Percentiles rank a stretch among this genome's conserved stretches.
Conservation (phyloP, 805 yeast species). For the Yarrowia bubula region DNA sequence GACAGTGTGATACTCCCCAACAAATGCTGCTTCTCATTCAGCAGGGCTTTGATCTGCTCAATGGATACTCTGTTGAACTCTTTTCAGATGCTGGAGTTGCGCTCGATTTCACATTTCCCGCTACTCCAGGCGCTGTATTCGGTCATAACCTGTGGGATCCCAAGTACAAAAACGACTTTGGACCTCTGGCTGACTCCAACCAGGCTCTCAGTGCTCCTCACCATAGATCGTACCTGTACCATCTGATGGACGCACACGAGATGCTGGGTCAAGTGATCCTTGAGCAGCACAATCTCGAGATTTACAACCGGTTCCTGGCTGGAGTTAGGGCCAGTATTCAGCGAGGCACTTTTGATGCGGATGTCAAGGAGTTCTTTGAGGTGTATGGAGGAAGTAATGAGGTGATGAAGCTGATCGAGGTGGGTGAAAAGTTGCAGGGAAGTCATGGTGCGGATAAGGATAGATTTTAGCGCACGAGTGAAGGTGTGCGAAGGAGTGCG, state of each 20-base stretch:
- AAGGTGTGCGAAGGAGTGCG: not conserved
- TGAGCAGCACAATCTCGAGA: slow-evolving; percentile 42
- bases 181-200: slow-evolving; percentile 33
- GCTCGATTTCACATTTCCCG: slow-evolving; percentile 37
- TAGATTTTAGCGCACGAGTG: not conserved
- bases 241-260: slow-evolving; percentile 43
- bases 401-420: not conserved
- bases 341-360: slow-evolving; percentile 36
- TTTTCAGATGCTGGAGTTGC: slow-evolving; percentile 44
- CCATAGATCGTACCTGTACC: slow-evolving; percentile 45
- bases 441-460: slow-evolving; percentile 13
- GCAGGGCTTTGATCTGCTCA: slow-evolving; percentile 41
- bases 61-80: slow-evolving; percentile 36
- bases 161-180: slow-evolving; percentile 37
- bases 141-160: slow-evolving; percentile 40
- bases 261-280: slow-evolving; percentile 46
- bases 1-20: slow-evolving; percentile 39
- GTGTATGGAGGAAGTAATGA: slow-evolving; percentile 32
- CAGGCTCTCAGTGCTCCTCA: slow-evolving; percentile 34
- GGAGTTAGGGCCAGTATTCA: slow-evolving; percentile 38
- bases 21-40: slow-evolving; percentile 37
- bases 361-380: slow-evolving; percentile 29
- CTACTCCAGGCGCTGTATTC: slow-evolving; percentile 23
- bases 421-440: not conserved
- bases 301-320: slow-evolving; percentile 36